These are phyloP conservation scores for Pythium graminicola DNA, from an alignment of 352 stramenopile species.

Conservation along the genomic window DNA sequence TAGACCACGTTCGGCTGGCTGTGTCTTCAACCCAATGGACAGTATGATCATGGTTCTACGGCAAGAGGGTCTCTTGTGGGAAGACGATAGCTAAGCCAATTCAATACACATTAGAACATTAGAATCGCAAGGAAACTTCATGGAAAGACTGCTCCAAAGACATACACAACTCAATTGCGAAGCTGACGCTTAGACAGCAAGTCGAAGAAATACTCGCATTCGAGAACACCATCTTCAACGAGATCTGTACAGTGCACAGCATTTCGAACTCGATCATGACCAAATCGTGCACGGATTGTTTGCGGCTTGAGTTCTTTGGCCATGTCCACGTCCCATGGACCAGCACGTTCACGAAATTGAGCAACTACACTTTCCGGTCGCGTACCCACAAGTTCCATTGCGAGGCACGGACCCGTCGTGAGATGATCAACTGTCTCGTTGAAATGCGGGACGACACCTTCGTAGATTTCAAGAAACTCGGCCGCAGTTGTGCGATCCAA, in stretches of 20 bases:
- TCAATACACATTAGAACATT: too few relatives aligned
- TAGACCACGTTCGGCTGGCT: too few relatives aligned
- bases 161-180: constrained; percentile 13
- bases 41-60: too few relatives aligned
- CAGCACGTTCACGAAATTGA: constrained; percentile 78
- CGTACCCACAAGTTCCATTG: constrained; percentile 80
- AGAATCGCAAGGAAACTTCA: too few relatives aligned
- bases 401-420: constrained; percentile 81
- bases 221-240: constrained; percentile 81
- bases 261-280: constrained; percentile 82
- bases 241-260: constrained; percentile 93
- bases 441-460: constrained; percentile 90
- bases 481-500: constrained; percentile 80
- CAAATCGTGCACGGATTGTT: constrained; percentile 87
- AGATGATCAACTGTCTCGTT: constrained; percentile 87
- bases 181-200: constrained; percentile 76
- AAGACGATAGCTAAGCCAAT: too few relatives aligned
- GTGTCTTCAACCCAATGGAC: too few relatives aligned
- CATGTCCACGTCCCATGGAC: constrained; percentile 90
- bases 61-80: too few relatives aligned
- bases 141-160: too few relatives aligned
- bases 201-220: constrained; percentile 93
- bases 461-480: constrained; percentile 91
- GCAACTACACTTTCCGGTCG: constrained; percentile 45
- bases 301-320: constrained; percentile 88